These are phyloP conservation scores for Cryptococcus sp. DNA, from an alignment of 1,284 basidiomycete genomes.

Conservation along the genomic window DNA sequence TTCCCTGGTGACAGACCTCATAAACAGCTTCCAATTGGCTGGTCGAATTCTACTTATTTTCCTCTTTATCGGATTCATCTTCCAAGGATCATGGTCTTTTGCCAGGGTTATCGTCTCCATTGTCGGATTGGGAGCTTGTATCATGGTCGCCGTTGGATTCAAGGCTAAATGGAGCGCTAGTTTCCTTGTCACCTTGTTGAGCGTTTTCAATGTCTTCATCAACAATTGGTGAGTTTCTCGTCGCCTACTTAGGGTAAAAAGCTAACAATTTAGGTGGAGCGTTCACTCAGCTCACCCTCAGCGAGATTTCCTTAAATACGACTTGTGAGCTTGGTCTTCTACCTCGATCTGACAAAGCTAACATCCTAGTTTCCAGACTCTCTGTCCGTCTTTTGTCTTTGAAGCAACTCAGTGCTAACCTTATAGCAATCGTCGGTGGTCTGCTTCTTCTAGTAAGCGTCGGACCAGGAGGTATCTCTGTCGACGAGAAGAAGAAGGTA, in stretches of 20 bases:
- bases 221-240: conserved; percentile 74
- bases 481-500: conserved; percentile 99
- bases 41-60: conserved; percentile 97
- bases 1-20: neutral
- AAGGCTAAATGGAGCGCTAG: conserved; percentile 98
- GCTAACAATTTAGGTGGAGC: conserved; percentile 58
- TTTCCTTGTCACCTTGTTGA: conserved; percentile 91
- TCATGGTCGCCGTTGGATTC: conserved; percentile 98
- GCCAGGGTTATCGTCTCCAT: conserved; percentile 80
- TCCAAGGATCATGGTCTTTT: conserved; percentile 88
- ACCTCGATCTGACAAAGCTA: conserved; percentile 57
- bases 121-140: conserved; percentile 82
- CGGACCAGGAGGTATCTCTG: conserved; percentile 93
- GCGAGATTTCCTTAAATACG: conserved; percentile 91
- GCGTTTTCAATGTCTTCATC: conserved; percentile 93
- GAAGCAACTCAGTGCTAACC: conserved; percentile 40
- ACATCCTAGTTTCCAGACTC: conserved; percentile 72
- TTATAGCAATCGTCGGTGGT: conserved; percentile 83
- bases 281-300: conserved; percentile 90
- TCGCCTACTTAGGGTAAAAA: neutral
- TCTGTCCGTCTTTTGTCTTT: conserved; percentile 59
- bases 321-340: conserved; percentile 32
- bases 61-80: conserved; percentile 96
- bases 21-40: conserved; percentile 81
- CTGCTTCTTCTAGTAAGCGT: conserved; percentile 96